Percentiles rank a stretch among this genome's conserved stretches.
phyloP scores from a whole-genome alignment of 495 filamentous ascomycete genomes.

The Ramalina intermedia region DNA sequence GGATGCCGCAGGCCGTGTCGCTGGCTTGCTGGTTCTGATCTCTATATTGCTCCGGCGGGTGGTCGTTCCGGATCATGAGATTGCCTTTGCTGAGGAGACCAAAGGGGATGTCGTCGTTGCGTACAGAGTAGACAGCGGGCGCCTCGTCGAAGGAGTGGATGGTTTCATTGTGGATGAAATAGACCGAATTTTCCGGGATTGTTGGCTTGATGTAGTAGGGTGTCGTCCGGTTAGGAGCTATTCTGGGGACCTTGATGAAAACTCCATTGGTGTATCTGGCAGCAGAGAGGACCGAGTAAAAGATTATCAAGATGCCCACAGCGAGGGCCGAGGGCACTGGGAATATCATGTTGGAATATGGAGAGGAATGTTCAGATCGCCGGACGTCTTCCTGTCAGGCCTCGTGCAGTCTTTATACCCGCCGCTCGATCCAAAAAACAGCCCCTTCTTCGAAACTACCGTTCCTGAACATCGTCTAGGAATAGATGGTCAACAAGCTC shows the following conservation, averaged over 20 bases:
- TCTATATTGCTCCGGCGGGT: background rate
- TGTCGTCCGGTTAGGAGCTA: background rate
- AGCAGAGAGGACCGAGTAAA: too few species aligned
- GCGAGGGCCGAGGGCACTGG: too few species aligned
- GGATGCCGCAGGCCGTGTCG: slow-evolving; percentile 9
- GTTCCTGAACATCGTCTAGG: too few species aligned
- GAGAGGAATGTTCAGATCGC: too few species aligned
- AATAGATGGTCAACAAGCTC: too few species aligned
- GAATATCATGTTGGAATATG: too few species aligned
- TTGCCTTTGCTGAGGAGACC: slow-evolving; percentile 6
- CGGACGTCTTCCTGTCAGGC: too few species aligned
- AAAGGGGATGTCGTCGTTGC: slow-evolving; percentile 5
- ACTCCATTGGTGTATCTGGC: background rate
- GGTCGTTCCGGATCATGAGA: background rate
- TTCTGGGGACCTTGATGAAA: background rate
- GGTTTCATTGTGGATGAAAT: slow-evolving; percentile 1
- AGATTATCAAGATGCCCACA: too few species aligned
- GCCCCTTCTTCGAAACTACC: too few species aligned
- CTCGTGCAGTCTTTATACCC: too few species aligned
- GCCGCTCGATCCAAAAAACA: too few species aligned
- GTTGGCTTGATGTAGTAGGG: background rate
- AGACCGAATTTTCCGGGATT: background rate
- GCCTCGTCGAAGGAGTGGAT: background rate
- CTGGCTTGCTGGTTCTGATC: slow-evolving; percentile 3
- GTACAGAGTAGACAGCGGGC: background rate